A percentile compares a stretch with the other conserved stretches of the same genome.
Conservation (phyloP, 495 filamentous ascomycete genomes). For the Beverwykella pulmonaria region DNA sequence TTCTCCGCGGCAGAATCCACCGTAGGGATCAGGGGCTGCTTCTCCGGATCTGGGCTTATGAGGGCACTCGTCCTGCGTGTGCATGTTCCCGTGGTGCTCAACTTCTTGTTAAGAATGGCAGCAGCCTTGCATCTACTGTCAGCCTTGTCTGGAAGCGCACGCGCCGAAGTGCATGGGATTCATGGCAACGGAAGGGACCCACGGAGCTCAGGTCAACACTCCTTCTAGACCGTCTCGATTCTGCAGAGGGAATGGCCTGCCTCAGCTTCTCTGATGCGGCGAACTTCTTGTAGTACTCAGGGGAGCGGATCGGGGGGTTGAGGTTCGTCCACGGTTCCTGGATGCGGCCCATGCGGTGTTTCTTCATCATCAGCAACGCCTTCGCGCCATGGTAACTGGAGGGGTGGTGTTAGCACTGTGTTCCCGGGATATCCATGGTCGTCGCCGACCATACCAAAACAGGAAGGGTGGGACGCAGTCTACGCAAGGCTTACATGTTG, state of each 20-base stretch:
- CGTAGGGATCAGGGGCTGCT: conserved; percentile 12
- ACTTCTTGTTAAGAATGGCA: conserved; percentile 18
- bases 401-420: conserved; percentile 1
- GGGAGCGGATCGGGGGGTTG: conserved; percentile 42
- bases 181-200: conserved; percentile 6
- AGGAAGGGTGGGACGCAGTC: background rate
- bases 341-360: conserved; percentile 43
- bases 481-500: conserved; percentile 45
- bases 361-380: conserved; percentile 37
- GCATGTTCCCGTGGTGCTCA: conserved; percentile 9
- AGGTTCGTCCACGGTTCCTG: conserved; percentile 42
- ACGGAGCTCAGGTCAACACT: conserved; percentile 14
- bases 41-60: conserved; percentile 20
- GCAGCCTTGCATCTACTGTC: conserved; percentile 17
- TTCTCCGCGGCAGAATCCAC: background rate
- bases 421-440: background rate
- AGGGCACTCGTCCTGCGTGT: conserved; percentile 8
- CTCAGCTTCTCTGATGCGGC: background rate
- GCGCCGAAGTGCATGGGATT: conserved; percentile 1
- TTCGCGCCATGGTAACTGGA: conserved; percentile 41
- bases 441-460: background rate
- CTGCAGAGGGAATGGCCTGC: background rate
- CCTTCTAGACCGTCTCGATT: background rate
- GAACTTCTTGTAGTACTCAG: conserved; percentile 22
- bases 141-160: conserved; percentile 13